Evolutionary conservation across 768 basidiomycete genomes (phyloP).

Genomic region (Podaxis rugospora): DNA sequence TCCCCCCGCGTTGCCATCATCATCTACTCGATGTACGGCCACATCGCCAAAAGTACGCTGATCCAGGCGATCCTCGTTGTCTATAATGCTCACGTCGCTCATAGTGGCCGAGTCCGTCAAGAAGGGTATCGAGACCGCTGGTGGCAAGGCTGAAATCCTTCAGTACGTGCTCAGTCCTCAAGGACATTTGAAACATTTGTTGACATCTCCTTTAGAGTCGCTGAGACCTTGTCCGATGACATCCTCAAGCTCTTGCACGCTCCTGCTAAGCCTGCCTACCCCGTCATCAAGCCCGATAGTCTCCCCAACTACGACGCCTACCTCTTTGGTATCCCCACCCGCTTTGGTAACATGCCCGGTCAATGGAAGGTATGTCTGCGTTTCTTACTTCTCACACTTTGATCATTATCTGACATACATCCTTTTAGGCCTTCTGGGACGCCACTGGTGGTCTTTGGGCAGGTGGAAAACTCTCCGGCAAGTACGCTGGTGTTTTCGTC

Average conservation of each 20-base stretch:
- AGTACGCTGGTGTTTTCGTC: conserved; percentile 72
- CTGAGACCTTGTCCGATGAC: conserved; percentile 71
- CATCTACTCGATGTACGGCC: conserved; percentile 74
- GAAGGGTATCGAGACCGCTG: conserved; percentile 41
- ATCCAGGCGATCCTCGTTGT: neutral
- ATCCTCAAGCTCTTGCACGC: conserved; percentile 59
- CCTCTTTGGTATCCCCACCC: conserved; percentile 66
- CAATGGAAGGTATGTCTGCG: conserved; percentile 38
- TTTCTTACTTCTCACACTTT: neutral
- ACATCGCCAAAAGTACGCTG: conserved; percentile 58
- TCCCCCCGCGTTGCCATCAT: conserved; percentile 62
- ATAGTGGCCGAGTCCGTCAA: conserved; percentile 59
- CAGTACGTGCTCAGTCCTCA: conserved; percentile 36
- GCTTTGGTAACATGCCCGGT: conserved; percentile 72
- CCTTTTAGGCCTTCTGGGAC: conserved; percentile 68
- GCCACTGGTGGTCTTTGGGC: conserved; percentile 65
- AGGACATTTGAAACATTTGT: neutral
- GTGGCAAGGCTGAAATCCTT: conserved; percentile 47
- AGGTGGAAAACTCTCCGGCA: conserved; percentile 59
- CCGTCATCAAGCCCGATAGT: conserved; percentile 45
- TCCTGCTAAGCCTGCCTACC: conserved; percentile 54
- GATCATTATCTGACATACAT: neutral
- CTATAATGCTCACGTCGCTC: conserved; percentile 5
- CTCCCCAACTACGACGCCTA: conserved; percentile 58
- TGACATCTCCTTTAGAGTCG: conserved; percentile 39